Conservation (phyloP, 495 filamentous ascomycete species). For the Tetracladium marchalianum region DNA sequence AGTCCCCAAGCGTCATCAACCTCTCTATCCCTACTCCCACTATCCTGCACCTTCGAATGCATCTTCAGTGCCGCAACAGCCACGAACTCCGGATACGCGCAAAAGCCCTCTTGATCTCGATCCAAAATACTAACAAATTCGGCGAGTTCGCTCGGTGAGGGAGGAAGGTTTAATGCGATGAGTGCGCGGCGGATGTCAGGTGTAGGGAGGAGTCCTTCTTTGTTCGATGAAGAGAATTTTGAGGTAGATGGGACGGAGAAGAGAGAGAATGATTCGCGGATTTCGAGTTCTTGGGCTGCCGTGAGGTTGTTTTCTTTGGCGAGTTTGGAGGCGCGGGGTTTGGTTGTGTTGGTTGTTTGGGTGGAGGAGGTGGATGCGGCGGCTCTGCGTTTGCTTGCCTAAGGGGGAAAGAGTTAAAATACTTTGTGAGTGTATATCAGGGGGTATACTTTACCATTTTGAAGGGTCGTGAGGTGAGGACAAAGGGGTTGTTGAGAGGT, state of each 20-base stretch:
- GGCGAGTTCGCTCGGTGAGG: conserved; percentile 53
- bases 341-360: conserved; percentile 17
- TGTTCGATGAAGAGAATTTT: neutral
- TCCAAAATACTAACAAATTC: conserved; percentile 71
- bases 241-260: conserved; percentile 38
- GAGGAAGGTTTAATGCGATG: conserved; percentile 68
- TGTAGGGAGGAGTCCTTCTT: neutral
- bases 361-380: conserved; percentile 2
- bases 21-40: conserved; percentile 42
- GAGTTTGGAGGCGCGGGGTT: conserved; percentile 63
- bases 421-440: neutral
- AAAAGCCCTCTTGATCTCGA: conserved; percentile 67
- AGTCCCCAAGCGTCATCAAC: conserved; percentile 70
- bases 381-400: conserved; percentile 31
- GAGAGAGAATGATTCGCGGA: conserved; percentile 77
- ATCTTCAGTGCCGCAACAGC: conserved; percentile 79
- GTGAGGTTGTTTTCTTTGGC: conserved; percentile 82
- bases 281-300: conserved; percentile 75
- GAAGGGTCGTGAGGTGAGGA: too few species aligned
- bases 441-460: conserved; percentile 3
- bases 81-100: conserved; percentile 67
- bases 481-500: neutral
- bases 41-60: conserved; percentile 41
- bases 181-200: conserved; percentile 10
- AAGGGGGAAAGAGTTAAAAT: neutral